A percentile compares a stretch with the other conserved stretches of the same genome.
Evolutionary conservation across 495 filamentous ascomycete genomes (phyloP).

Genomic region (Penicillium angulare): DNA sequence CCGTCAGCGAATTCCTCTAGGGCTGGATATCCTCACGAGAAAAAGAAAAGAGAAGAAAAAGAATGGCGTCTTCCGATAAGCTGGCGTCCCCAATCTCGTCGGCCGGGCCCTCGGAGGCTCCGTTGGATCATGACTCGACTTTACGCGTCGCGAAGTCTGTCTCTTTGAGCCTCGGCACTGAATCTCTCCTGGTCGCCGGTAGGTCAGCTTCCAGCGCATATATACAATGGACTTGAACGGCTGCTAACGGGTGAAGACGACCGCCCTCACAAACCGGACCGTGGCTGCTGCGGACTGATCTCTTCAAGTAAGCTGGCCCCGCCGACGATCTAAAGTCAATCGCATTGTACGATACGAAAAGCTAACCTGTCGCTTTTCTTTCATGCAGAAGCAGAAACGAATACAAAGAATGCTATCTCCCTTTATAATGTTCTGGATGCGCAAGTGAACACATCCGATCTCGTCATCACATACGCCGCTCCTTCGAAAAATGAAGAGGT

Average conservation of each 20-base stretch:
- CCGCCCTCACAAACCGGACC: slow-evolving; percentile 27
- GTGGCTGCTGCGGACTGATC: slow-evolving; percentile 36
- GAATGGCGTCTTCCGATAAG: slow-evolving; percentile 14
- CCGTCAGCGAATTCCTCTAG: no score
- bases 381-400: slow-evolving; percentile 23
- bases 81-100: slow-evolving; percentile 26
- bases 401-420: slow-evolving; percentile 56
- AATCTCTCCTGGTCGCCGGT: slow-evolving; percentile 65
- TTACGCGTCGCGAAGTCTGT: slow-evolving; percentile 58
- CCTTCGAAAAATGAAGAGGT: slow-evolving; percentile 55
- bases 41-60: no score
- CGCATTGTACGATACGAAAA: neutral
- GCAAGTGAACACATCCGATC: slow-evolving; percentile 54
- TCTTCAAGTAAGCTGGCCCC: slow-evolving; percentile 32
- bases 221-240: neutral
- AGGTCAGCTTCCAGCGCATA: slow-evolving; percentile 8
- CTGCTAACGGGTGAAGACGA: slow-evolving; percentile 30
- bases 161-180: slow-evolving; percentile 60
- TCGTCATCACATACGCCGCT: slow-evolving; percentile 75
- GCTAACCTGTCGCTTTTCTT: slow-evolving; percentile 17
- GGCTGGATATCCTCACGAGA: no score
- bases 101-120: slow-evolving; percentile 22
- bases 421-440: slow-evolving; percentile 87
- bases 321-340: slow-evolving; percentile 14
- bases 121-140: slow-evolving; percentile 41